phyloP scores from a whole-genome alignment of 2,329 filamentous ascomycete species.

The Penicillium hesseltinei region DNA sequence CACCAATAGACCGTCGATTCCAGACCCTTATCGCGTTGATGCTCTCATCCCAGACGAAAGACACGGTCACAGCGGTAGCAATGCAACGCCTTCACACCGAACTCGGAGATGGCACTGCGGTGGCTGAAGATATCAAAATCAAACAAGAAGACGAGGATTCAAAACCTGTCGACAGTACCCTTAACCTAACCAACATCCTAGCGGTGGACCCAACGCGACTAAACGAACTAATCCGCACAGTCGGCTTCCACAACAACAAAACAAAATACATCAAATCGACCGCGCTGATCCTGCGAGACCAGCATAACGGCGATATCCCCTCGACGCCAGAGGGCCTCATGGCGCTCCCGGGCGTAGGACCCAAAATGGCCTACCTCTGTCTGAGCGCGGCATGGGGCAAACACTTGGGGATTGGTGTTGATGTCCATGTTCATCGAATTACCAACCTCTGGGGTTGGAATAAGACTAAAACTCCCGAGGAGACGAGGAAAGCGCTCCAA shows the following conservation, averaged over 20 bases:
- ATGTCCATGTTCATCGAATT: constrained; percentile 93
- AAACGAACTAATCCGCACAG: constrained; percentile 75
- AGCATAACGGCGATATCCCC: constrained; percentile 74
- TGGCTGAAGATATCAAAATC: constrained; percentile 17
- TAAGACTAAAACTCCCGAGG: constrained; percentile 75
- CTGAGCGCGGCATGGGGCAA: constrained; percentile 72
- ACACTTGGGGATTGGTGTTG: constrained; percentile 80
- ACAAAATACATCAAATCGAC: constrained; percentile 77
- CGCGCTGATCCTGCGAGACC: constrained; percentile 69
- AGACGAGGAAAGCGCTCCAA: constrained; percentile 72
- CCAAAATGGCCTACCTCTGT: constrained; percentile 92
- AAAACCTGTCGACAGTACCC: constrained; percentile 42
- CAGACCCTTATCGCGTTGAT: constrained; percentile 86
- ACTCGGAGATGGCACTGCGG: constrained; percentile 47
- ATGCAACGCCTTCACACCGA: constrained; percentile 77
- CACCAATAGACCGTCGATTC: constrained; percentile 64
- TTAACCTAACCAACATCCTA: constrained; percentile 76
- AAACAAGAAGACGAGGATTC: constrained; percentile 24
- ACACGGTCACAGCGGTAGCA: constrained; percentile 80
- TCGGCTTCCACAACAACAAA: constrained; percentile 95
- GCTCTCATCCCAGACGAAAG: constrained; percentile 90
- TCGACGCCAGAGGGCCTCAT: constrained; percentile 72
- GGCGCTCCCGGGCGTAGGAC: constrained; percentile 79
- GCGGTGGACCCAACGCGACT: constrained; percentile 64
- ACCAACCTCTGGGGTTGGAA: constrained; percentile 95